A percentile compares a stretch with the other conserved stretches of the same genome.
Evolutionary conservation across 176 grass and related monocot species (phyloP).

Genomic region (Miscanthus lutarioriparius): DNA sequence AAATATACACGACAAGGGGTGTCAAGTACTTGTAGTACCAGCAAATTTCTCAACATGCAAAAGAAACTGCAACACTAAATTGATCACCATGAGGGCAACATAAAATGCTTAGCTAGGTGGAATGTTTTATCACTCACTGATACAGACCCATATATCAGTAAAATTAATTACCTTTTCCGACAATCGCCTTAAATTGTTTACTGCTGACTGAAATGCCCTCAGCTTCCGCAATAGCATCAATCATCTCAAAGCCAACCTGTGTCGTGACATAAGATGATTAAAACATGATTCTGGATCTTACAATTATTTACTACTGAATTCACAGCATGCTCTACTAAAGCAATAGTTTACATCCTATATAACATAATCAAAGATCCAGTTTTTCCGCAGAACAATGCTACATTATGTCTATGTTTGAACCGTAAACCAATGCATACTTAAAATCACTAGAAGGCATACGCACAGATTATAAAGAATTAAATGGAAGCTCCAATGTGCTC

Average conservation of each 20-base stretch:
- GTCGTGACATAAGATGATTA: neutral
- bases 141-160: neutral
- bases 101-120: neutral
- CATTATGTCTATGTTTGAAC: neutral
- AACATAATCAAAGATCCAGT: neutral
- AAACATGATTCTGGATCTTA: neutral
- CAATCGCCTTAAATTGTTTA: conserved; percentile 62
- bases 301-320: neutral
- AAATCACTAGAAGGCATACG: neutral
- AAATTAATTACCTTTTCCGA: conserved; percentile 75
- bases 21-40: neutral
- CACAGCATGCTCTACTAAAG: neutral
- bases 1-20: neutral
- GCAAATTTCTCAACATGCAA: neutral
- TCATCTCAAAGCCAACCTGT: conserved; percentile 91
- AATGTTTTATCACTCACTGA: neutral
- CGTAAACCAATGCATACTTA: neutral
- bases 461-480: neutral
- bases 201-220: conserved; percentile 79
- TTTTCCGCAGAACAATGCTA: neutral
- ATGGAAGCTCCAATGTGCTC: neutral
- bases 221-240: conserved; percentile 83
- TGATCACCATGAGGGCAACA: neutral
- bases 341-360: neutral
- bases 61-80: neutral